These are phyloP conservation scores for Pichia norvegensis DNA, from an alignment of 1,139 yeast species.

Conservation along the genomic window DNA sequence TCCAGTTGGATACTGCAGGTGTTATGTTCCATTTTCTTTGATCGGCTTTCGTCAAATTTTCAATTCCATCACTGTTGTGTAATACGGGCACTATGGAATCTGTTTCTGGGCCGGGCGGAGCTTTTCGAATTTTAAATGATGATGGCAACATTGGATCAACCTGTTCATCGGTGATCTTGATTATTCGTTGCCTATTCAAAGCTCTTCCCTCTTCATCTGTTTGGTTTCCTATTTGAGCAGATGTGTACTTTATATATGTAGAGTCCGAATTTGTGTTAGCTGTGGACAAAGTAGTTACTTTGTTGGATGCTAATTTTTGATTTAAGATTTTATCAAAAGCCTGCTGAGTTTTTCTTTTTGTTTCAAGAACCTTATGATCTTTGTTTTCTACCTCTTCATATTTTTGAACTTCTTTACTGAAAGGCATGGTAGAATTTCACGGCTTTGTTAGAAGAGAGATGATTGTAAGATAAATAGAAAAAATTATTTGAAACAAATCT, in stretches of 20 bases:
- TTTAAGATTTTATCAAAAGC: slow-evolving; percentile 34
- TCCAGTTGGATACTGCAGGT: slow-evolving; percentile 91
- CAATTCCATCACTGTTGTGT: slow-evolving; percentile 25
- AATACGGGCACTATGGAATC: slow-evolving; percentile 41
- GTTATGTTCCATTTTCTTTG: slow-evolving; percentile 84
- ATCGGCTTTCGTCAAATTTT: slow-evolving; percentile 63
- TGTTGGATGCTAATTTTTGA: slow-evolving; percentile 31
- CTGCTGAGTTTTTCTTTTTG: neutral
- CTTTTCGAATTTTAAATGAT: slow-evolving; percentile 59
- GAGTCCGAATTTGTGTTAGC: slow-evolving; percentile 20
- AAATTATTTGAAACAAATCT: too few species aligned
- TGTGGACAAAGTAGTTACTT: slow-evolving; percentile 15
- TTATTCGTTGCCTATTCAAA: slow-evolving; percentile 33
- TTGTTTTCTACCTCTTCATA: neutral
- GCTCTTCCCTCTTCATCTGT: slow-evolving; percentile 13
- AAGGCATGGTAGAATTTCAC: neutral
- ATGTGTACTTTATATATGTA: slow-evolving; percentile 42
- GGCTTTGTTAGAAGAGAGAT: too few species aligned
- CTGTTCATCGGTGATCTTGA: slow-evolving; percentile 51
- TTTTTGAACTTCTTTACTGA: neutral
- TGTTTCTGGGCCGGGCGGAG: slow-evolving; percentile 61
- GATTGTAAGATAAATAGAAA: too few species aligned
- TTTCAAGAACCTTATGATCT: neutral
- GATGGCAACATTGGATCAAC: slow-evolving; percentile 88
- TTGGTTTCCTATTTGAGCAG: slow-evolving; percentile 31